Evolutionary conservation across 2,329 filamentous ascomycete genomes (phyloP).

Genomic region (Tolypocladium ovalisporum): DNA sequence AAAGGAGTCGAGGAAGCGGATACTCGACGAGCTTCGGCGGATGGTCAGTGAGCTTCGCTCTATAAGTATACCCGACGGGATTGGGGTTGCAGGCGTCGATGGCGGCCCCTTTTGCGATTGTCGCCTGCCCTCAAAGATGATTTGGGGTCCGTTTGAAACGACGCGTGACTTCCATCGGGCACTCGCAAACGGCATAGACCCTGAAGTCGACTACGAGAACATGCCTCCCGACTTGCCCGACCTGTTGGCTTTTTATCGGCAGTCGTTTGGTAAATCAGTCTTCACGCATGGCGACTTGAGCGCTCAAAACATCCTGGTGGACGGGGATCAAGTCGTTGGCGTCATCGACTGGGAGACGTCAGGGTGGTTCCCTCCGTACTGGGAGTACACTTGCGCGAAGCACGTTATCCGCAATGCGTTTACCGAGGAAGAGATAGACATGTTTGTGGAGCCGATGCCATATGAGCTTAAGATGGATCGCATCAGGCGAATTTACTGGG

Average conservation of each 20-base stretch:
- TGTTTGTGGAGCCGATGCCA: slow-evolving; percentile 4
- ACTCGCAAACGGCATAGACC: neutral
- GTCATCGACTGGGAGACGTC: slow-evolving; percentile 27
- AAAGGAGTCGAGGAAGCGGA: slow-evolving; percentile 2
- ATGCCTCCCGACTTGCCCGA: slow-evolving; percentile 14
- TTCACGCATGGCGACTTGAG: slow-evolving; percentile 37
- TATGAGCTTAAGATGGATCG: neutral
- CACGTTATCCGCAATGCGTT: slow-evolving; percentile 7
- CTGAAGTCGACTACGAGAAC: neutral
- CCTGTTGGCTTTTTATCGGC: slow-evolving; percentile 22
- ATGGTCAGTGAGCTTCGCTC: neutral
- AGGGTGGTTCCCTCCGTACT: slow-evolving; percentile 22
- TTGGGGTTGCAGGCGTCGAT: neutral
- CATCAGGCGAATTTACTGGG: neutral
- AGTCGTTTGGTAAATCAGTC: slow-evolving; percentile 19
- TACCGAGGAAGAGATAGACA: slow-evolving; percentile 9
- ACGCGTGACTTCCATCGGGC: neutral
- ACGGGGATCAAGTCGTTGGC: slow-evolving; percentile 23
- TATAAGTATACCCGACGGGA: neutral
- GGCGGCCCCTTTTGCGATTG: neutral
- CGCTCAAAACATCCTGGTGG: slow-evolving; percentile 29
- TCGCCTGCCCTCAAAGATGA: neutral
- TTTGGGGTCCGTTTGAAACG: neutral
- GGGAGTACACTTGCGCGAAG: slow-evolving; percentile 17
- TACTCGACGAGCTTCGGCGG: slow-evolving; percentile 14